A percentile compares a stretch with the other conserved stretches of the same genome.
phyloP scores from a whole-genome alignment of 345 rosid species.

The Viola odorata region DNA sequence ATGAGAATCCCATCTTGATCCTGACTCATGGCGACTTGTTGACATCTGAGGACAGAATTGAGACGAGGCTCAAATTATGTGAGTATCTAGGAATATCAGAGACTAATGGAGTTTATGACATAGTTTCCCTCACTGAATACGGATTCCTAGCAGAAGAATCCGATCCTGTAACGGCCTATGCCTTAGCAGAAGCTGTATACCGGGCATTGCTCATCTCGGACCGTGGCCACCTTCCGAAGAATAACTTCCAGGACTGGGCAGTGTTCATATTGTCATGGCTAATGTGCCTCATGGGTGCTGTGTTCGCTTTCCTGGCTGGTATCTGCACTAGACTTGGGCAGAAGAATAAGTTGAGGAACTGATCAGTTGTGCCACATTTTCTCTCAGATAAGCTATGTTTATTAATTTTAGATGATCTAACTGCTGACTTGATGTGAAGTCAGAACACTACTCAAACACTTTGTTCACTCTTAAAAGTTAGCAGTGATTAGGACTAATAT shows the following conservation, averaged over 20 bases:
- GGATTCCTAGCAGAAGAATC: constrained; percentile 50
- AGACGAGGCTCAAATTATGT: constrained; percentile 43
- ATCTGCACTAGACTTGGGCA: constrained; percentile 39
- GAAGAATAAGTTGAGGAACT: background rate
- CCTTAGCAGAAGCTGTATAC: constrained; percentile 38
- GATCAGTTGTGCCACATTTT: background rate
- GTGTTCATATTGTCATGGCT: constrained; percentile 25
- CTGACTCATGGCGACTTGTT: constrained; percentile 57
- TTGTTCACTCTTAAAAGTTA: too few relatives aligned
- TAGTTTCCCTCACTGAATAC: constrained; percentile 49
- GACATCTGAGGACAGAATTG: constrained; percentile 40
- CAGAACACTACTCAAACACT: too few relatives aligned
- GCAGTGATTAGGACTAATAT: too few relatives aligned
- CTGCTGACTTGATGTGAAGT: too few relatives aligned
- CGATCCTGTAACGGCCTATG: constrained; percentile 45
- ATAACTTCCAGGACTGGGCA: constrained; percentile 31
- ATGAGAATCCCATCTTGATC: constrained; percentile 49
- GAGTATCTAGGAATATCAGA: constrained; percentile 33
- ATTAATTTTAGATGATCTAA: too few relatives aligned
- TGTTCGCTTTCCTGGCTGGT: constrained; percentile 38
- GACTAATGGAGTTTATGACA: constrained; percentile 42
- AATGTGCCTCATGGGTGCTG: constrained; percentile 28
- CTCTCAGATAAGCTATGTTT: background rate
- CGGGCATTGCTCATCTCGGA: constrained; percentile 54
- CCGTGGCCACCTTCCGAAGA: constrained; percentile 40